A percentile compares a stretch with the other conserved stretches of the same genome.
Evolutionary conservation across 2,329 filamentous ascomycete genomes (phyloP).

Genomic region (Aspergillus spinulosporus): DNA sequence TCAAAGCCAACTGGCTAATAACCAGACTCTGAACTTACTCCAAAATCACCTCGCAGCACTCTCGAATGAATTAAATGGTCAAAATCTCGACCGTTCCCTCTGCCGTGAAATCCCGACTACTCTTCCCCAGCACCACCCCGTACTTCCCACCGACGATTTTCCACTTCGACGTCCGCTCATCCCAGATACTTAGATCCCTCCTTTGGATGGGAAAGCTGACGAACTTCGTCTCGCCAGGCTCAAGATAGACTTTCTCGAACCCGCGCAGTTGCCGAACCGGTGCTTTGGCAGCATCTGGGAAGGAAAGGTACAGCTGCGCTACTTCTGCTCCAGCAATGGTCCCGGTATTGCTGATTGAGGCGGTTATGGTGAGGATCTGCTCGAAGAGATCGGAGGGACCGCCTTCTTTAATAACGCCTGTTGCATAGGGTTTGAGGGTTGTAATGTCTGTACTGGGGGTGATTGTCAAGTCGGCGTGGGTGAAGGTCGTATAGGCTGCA

Average conservation of each 20-base stretch:
- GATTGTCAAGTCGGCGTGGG: too few species aligned
- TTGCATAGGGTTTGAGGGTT: too few species aligned
- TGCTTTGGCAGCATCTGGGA: neutral
- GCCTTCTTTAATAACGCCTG: too few species aligned
- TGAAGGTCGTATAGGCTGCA: neutral
- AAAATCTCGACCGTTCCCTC: too few species aligned
- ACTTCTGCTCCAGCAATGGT: neutral
- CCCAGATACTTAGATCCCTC: neutral
- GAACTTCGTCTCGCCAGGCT: neutral
- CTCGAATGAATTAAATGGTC: too few species aligned
- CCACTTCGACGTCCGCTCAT: neutral
- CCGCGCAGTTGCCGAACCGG: neutral
- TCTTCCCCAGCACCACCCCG: neutral
- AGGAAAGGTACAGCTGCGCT: neutral
- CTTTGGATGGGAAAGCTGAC: neutral
- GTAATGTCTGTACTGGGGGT: too few species aligned
- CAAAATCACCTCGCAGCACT: too few species aligned
- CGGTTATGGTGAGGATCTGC: neutral
- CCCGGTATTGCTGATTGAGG: neutral
- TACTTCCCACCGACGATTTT: neutral
- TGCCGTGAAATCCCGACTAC: too few species aligned
- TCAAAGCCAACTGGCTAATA: too few species aligned
- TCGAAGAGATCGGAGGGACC: neutral
- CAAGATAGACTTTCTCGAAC: neutral
- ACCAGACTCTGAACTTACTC: too few species aligned